Conservation (phyloP, 768 basidiomycete species). For the Amanita jacksonii region DNA sequence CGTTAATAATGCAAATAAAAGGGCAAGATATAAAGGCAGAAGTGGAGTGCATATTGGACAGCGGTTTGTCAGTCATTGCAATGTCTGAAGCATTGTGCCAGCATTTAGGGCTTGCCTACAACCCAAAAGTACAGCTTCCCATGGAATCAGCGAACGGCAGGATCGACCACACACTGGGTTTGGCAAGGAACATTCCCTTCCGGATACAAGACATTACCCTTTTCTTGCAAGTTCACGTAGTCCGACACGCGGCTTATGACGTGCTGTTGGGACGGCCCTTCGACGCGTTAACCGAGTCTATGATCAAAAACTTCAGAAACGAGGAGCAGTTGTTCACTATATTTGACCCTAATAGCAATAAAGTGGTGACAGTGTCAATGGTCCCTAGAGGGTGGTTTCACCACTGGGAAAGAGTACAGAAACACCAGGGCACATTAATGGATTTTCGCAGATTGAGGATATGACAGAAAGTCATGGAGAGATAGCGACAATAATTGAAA, state of each 20-base stretch:
- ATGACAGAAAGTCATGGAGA: too few relatives aligned
- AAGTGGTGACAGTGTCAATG: too few relatives aligned
- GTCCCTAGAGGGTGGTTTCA: too few relatives aligned
- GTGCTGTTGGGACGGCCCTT: slow-evolving; percentile 11
- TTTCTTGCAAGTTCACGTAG: slow-evolving; percentile 10
- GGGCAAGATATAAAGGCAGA: slow-evolving; percentile 12
- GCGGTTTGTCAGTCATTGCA: slow-evolving; percentile 17
- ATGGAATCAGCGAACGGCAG: slow-evolving; percentile 15
- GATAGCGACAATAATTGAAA: too few relatives aligned
- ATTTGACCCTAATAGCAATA: too few relatives aligned
- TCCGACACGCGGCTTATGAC: slow-evolving; percentile 12
- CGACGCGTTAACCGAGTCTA: neutral
- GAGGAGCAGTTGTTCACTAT: slow-evolving; percentile 2
- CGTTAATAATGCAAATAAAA: slow-evolving; percentile 13
- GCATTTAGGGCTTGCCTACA: slow-evolving; percentile 11
- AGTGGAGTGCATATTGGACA: slow-evolving; percentile 17
- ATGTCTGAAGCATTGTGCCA: slow-evolving; percentile 16
- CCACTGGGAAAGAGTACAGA: too few relatives aligned
- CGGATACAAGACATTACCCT: neutral
- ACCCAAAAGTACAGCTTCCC: slow-evolving; percentile 13
- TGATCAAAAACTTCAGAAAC: neutral
- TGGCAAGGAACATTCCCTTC: neutral
- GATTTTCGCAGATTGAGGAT: too few relatives aligned
- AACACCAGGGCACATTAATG: too few relatives aligned
- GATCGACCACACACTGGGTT: too few relatives aligned